A percentile compares a stretch with the other conserved stretches of the same genome.
Evolutionary conservation across 345 rosid genomes (phyloP).

Genomic region (Populus deltoides): DNA sequence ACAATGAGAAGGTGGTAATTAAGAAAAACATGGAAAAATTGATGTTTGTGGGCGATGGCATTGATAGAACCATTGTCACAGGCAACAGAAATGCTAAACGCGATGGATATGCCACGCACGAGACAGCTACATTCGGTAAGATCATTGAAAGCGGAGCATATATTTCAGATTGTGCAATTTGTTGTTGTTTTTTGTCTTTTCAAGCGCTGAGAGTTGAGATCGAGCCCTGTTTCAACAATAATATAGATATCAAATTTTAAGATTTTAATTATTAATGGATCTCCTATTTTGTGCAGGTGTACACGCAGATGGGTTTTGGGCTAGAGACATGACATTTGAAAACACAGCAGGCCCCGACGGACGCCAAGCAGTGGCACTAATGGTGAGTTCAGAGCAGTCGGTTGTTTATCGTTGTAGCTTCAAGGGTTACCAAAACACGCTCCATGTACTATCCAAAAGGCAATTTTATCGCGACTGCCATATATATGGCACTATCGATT

Average conservation of each 20-base stretch:
- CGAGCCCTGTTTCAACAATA: no score
- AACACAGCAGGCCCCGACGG: constrained; percentile 73
- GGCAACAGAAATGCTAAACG: constrained; percentile 42
- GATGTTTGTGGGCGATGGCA: constrained; percentile 83
- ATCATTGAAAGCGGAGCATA: not conserved
- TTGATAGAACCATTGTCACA: constrained; percentile 58
- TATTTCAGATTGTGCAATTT: not conserved
- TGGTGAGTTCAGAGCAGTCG: constrained; percentile 53
- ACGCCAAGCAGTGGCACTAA: constrained; percentile 63
- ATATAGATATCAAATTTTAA: not conserved
- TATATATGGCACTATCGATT: constrained; percentile 68
- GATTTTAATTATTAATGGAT: not conserved
- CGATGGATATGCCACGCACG: constrained; percentile 49
- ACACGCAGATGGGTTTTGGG: constrained; percentile 77
- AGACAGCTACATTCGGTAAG: constrained; percentile 70
- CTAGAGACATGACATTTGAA: constrained; percentile 69
- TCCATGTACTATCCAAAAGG: constrained; percentile 47
- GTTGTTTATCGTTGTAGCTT: constrained; percentile 66
- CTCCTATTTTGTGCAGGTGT: constrained; percentile 36
- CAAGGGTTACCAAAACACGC: constrained; percentile 71
- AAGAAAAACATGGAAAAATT: constrained; percentile 37
- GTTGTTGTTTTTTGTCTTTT: not conserved
- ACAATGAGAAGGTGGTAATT: constrained; percentile 58
- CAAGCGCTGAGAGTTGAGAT: no score
- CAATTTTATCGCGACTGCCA: constrained; percentile 81